phyloP scores from a whole-genome alignment of 768 basidiomycete genomes.

The Tricholoma bakamatsutake region DNA sequence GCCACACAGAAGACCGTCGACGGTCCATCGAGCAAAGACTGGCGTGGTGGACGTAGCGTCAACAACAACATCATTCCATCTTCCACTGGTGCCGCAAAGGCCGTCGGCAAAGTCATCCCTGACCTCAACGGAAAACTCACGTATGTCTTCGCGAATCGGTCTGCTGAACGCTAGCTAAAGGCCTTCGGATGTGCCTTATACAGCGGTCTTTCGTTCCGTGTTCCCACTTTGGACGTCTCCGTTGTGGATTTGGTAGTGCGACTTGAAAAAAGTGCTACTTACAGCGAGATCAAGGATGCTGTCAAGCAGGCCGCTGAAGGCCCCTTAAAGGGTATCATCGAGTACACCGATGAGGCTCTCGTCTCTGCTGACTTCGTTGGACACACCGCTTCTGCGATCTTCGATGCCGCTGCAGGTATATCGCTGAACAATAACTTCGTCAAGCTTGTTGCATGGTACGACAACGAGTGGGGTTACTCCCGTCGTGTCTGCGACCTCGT shows the following conservation, averaged over 20 bases:
- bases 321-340: slow-evolving; percentile 67
- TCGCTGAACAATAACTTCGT: slow-evolving; percentile 88
- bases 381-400: slow-evolving; percentile 75
- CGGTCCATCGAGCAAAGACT: slow-evolving; percentile 92
- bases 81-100: slow-evolving; percentile 98
- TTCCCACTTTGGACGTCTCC: slow-evolving; percentile 93
- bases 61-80: slow-evolving; percentile 99
- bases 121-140: slow-evolving; percentile 96
- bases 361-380: slow-evolving; percentile 95
- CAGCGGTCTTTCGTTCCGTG: slow-evolving; percentile 94
- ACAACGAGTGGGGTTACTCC: slow-evolving; percentile 95
- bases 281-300: slow-evolving; percentile 86
- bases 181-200: background rate
- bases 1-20: slow-evolving; percentile 96
- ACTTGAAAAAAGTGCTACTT: slow-evolving; percentile 76
- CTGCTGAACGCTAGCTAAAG: background rate
- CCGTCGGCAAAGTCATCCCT: slow-evolving; percentile 98
- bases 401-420: slow-evolving; percentile 92
- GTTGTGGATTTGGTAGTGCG: slow-evolving; percentile 97
- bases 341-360: slow-evolving; percentile 89
- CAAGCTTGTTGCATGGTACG: slow-evolving; percentile 96
- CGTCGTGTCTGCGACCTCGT: slow-evolving; percentile 88
- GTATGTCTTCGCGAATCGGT: slow-evolving; percentile 34
- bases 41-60: slow-evolving; percentile 95
- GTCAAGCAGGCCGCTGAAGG: slow-evolving; percentile 76